phyloP scores from a whole-genome alignment of 192 early-diverging fungal genomes.

The Umbelopsis isabellina region DNA sequence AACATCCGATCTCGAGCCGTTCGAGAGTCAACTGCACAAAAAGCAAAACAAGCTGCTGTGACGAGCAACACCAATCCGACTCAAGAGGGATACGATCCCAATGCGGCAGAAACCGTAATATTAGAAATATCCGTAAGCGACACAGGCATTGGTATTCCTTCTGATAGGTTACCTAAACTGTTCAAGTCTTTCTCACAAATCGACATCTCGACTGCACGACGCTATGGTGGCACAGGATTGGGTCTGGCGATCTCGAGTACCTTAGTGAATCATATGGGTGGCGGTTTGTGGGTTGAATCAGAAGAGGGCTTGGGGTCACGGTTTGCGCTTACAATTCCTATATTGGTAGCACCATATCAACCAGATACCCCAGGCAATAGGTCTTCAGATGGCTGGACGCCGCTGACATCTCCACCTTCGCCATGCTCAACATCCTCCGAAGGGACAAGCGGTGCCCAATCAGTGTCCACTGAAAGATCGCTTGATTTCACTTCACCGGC shows the following conservation, averaged over 20 bases:
- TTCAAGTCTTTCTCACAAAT: slow-evolving; percentile 71
- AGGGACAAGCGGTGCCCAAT: slow-evolving; percentile 27
- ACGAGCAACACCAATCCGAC: slow-evolving; percentile 20
- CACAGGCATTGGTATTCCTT: slow-evolving; percentile 67
- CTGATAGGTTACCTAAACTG: slow-evolving; percentile 53
- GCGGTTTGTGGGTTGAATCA: slow-evolving; percentile 61
- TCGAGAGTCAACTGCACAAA: slow-evolving; percentile 10
- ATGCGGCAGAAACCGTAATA: slow-evolving; percentile 23
- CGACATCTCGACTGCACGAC: slow-evolving; percentile 58
- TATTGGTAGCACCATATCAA: slow-evolving; percentile 26
- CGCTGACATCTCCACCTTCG: slow-evolving; percentile 32
- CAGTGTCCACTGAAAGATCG: background rate
- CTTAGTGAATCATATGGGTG: slow-evolving; percentile 67
- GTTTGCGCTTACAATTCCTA: slow-evolving; percentile 53
- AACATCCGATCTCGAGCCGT: slow-evolving; percentile 32
- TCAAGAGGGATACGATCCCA: slow-evolving; percentile 14
- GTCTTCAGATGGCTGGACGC: slow-evolving; percentile 18
- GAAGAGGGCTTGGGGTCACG: slow-evolving; percentile 55
- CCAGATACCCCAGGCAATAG: slow-evolving; percentile 11
- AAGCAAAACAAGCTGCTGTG: slow-evolving; percentile 20
- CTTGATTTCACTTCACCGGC: slow-evolving; percentile 5
- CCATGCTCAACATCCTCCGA: slow-evolving; percentile 36
- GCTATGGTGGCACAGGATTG: slow-evolving; percentile 65
- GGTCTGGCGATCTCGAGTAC: slow-evolving; percentile 70
- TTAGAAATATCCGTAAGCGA: slow-evolving; percentile 54